Conservation (phyloP, 352 stramenopile genomes). For the Globisporangium paddicum region DNA sequence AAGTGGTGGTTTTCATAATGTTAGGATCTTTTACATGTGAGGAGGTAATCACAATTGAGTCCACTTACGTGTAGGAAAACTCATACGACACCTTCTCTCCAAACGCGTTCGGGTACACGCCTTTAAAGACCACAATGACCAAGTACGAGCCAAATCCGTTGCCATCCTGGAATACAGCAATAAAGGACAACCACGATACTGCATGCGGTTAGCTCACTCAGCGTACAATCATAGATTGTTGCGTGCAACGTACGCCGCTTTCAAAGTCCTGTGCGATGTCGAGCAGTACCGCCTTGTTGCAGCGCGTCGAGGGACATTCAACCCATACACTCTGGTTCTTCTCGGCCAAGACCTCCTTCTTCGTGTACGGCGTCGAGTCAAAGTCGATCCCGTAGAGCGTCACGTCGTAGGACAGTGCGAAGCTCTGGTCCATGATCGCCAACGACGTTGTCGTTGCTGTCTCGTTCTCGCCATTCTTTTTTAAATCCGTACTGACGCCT, state of each 20-base stretch:
- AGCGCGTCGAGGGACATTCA: conserved; percentile 39
- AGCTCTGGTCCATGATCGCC: conserved; percentile 37
- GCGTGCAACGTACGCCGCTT: conserved; percentile 23
- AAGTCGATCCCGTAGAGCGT: conserved; percentile 64
- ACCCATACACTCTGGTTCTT: conserved; percentile 79
- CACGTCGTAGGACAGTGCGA: conserved; percentile 62
- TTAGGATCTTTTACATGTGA: background rate
- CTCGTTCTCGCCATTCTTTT: background rate
- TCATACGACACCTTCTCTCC: conserved; percentile 63
- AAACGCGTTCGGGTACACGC: conserved; percentile 74
- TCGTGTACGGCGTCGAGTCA: conserved; percentile 27
- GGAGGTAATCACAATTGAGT: background rate
- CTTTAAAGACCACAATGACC: conserved; percentile 53
- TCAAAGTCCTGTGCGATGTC: conserved; percentile 74
- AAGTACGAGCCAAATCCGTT: conserved; percentile 63
- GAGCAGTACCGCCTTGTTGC: conserved; percentile 47
- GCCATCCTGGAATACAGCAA: conserved; percentile 38
- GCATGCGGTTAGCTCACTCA: too few species aligned
- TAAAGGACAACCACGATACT: background rate
- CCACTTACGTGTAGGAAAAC: conserved; percentile 75
- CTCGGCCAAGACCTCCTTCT: conserved; percentile 48
- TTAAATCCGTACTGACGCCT: background rate
- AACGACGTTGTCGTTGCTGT: conserved; percentile 3
- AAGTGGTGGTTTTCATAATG: too few species aligned
- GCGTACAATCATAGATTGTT: too few species aligned